Evolutionary conservation across 2,329 filamentous ascomycete genomes (phyloP), one percentile per base, ranked within the genome.

Genomic region (Cercospora brassicicola): DNA sequence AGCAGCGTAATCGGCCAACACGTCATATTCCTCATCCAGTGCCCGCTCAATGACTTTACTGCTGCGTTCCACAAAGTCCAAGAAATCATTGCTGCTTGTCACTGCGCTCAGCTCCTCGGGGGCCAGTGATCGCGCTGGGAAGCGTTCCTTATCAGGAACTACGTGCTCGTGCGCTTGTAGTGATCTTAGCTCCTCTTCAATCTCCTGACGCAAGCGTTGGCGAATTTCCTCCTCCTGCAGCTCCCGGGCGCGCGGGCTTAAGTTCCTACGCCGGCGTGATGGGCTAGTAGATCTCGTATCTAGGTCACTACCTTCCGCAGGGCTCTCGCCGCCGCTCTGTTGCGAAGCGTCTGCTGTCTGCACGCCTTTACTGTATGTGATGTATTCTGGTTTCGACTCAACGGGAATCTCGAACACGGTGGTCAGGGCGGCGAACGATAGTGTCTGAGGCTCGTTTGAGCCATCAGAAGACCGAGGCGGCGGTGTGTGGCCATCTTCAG

Each of bases 21-120:
- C 92, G 78, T 99, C 95, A 79, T 98, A 99, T 66, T 97, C 93
- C 77, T 97, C 91, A 76, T 98, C 95, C 71, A 99, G 83, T 4
- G 95, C 94, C 76, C 95, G 89, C 82, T 99, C 95, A 74, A 99
- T 94, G 59, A 99, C 94, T 81, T 98, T 99, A 66, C 93, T 96
- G 23, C 94, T 97, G 74, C 93, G 88, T 76, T 99, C 95, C 31
- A 99, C 89, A 77, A 99, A 99, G 74, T 96, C 93, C 69, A 95
- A 86, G 78, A 99, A 99, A 61, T 98, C 95, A 31, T 94, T 89
- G 0, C 94, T 97, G 64, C 91, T 91, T 26, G 93, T 95, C 28
- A 98, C 93, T 5, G 94, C 95, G 72, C 91, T 89, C 45, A 97
- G 84, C 79, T 99, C 96, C 74, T 98, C 95, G 15, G 87, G 84